Base-by-base conservation (phyloP, 2,329 filamentous ascomycete species). In the Pestalotiopsis sp. region DNA sequence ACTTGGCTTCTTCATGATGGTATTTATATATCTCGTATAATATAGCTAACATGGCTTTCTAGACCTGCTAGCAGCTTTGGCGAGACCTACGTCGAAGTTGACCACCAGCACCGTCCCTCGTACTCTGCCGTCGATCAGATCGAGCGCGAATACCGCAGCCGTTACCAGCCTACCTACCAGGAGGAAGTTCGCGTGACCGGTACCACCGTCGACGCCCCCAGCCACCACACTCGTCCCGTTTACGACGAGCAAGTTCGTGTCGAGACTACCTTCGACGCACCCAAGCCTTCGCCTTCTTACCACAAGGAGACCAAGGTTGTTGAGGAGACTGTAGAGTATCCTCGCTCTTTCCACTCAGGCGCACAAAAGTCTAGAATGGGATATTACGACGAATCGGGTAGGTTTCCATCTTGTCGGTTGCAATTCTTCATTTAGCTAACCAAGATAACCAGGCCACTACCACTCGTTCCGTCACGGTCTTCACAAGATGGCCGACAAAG, bases 71-170 rank as follows among this genome's bases (percentile, higher is more conserved):
- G 61, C 63, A 17, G 39, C 60, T 90, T 89, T 84, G 83, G 86
- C 77, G 88, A 91, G 80, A 86, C 88, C 80, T 88, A 89, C 80
- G 82, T 93, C 81, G 88, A 93, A 82, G 84, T 90, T 78, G 86
- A 92, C 80, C 85, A 85, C 73, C 80, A 81, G 75, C 82, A 83
- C 77, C 79, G 82, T 71, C 82, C 82, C 77, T 79, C 84, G 75
- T 77, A 77, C 75, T 85, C 81, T 74, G 82, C 85, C 74, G 85
- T 91, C 80, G 90, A 92, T 82, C 80, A 87, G 74, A 88, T 88
- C 78, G 90, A 92, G 82, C 88, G 87, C 82, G 85, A 90, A 81
- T 91, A 91, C 80, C 89, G 89, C 77, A 82, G 88, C 79, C 87
- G 87, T 73, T 83, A 85, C 81, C 87, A 88, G 74, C 84, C 86